These are phyloP conservation scores for Extremus antarcticus DNA, from an alignment of 495 filamentous ascomycete species.

Conservation along the genomic window DNA sequence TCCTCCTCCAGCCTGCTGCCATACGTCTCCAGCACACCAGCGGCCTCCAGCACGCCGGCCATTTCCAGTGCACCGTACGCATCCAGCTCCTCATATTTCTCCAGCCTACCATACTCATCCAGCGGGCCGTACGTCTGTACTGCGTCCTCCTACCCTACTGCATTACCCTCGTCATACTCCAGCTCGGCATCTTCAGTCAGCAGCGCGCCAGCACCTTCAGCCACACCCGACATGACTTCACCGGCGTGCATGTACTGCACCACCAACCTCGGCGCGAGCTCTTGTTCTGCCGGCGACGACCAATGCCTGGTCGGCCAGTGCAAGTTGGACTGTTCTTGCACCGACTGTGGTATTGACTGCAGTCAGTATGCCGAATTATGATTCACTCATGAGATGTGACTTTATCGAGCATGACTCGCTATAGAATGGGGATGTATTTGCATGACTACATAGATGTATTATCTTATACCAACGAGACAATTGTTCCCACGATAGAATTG, in stretches of 20 bases:
- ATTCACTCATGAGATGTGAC: no score
- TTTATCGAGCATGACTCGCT: no score
- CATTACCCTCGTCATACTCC: not conserved
- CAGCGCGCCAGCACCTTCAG: not conserved
- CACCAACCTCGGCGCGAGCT: not conserved
- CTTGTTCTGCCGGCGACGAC: not conserved
- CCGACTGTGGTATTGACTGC: not conserved
- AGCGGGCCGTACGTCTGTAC: not conserved
- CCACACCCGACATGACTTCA: not conserved
- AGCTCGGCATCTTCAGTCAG: not conserved
- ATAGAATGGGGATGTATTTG: no score
- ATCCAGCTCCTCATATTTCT: not conserved
- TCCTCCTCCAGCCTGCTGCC: no score
- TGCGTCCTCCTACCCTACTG: not conserved
- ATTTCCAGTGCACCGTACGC: not conserved
- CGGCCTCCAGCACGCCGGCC: no score
- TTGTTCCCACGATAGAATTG: no score
- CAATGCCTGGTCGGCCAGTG: not conserved
- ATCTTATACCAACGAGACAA: no score
- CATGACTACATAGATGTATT: no score
- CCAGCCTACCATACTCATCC: not conserved
- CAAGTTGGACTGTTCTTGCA: not conserved
- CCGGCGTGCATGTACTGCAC: not conserved
- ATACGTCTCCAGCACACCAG: not conserved
- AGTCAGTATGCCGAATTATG: not conserved